Base-by-base conservation (phyloP, 1,139 yeast species). In the Sugiyamaella neomexicana region DNA sequence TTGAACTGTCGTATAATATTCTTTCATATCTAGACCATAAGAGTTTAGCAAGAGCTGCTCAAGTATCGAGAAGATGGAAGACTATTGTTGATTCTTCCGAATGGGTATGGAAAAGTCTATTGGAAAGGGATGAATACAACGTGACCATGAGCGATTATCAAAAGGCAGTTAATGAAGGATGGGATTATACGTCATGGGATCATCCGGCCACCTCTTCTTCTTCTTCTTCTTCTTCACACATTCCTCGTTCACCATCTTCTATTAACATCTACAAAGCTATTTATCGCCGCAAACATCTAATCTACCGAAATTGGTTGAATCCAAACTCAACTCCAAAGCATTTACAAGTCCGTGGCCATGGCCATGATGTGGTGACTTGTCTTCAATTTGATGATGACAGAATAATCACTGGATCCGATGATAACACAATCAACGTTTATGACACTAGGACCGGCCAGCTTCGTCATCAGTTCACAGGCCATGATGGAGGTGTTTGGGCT, bases 401-500 rank as follows among this genome's bases (percentile, higher is more conserved):
- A 65, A 88, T 93, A 52, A 86, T 93, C 55, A 90, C 97, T 2
- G 97, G 97, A 34, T 91, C 95, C 1, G 98, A 91, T 65, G 97
- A 89, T 62, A 82, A 82, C 61, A 80, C 83, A 64, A 89, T 93
- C 58, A 83, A 89, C 58, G 84, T 95, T 8, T 90, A 89, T 68
- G 85, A 87, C 61, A 83, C 97, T 2, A 74, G 77, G 37, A 83
- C 89, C 0, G 97, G 97, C 4, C 75, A 75, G 46, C 75, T 85
- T 46, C 65, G 65, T 42, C 64, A 63, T 31, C 65, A 69, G 25
- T 75, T 93, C 51, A 77, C 79, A 53, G 98, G 97, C 10, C 99
- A 93, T 66, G 96, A 88, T 56, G 98, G 98, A 47, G 99, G 99
- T 27, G 99, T 95, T 8, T 93, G 99, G 99, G 98, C 99, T 1